Evolutionary conservation across 192 early-diverging fungal genomes (phyloP).

Genomic region (Mortierella hygrophila): DNA sequence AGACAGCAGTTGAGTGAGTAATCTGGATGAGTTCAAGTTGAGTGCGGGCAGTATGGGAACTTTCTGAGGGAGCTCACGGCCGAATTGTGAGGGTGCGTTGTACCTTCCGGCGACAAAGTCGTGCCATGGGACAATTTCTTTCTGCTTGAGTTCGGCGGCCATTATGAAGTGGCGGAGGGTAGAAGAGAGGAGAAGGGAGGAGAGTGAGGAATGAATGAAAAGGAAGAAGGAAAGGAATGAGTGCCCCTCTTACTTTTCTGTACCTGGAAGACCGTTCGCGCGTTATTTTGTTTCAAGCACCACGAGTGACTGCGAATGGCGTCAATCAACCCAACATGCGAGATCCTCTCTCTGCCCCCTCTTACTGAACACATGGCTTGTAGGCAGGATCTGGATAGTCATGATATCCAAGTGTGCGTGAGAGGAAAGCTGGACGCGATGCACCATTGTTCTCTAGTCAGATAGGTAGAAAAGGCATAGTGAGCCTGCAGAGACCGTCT

Average conservation of each 20-base stretch:
- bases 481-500: background rate
- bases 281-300: background rate
- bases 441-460: background rate
- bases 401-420: background rate
- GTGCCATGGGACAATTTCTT: slow-evolving; percentile 52
- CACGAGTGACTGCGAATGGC: slow-evolving; percentile 19
- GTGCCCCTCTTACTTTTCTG: too few species aligned
- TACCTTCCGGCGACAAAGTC: slow-evolving; percentile 59
- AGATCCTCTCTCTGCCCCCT: background rate
- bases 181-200: background rate
- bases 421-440: background rate
- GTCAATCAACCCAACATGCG: background rate
- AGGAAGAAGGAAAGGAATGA: background rate
- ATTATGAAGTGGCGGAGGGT: background rate
- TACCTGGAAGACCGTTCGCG: background rate
- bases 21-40: background rate
- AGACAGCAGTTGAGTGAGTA: background rate
- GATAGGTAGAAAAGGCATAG: background rate
- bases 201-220: background rate
- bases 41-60: background rate
- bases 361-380: too few species aligned
- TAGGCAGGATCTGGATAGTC: background rate
- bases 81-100: too few species aligned
- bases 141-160: slow-evolving; percentile 36
- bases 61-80: background rate